Percentiles rank a stretch among this genome's conserved stretches.
phyloP scores from a whole-genome alignment of 129 eudicot species.

The Pseudognaphalium luteoalbum region DNA sequence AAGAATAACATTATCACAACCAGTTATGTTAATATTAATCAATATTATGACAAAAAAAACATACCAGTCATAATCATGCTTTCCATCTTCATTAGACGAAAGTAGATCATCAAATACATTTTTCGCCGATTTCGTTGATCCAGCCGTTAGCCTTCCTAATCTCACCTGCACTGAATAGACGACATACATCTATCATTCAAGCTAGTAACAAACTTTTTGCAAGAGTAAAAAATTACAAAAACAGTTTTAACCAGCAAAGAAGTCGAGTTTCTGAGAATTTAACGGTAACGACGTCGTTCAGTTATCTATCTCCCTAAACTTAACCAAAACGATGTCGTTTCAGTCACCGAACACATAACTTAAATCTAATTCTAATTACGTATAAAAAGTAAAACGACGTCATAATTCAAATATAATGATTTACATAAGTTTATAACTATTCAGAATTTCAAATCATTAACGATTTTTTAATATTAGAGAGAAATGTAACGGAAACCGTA shows the following conservation, averaged over 20 bases:
- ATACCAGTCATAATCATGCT: constrained; percentile 19
- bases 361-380: no score
- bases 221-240: background rate
- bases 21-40: background rate
- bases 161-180: constrained; percentile 45
- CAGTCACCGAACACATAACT: no score
- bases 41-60: background rate
- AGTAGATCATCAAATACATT: constrained; percentile 71
- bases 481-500: background rate
- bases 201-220: background rate
- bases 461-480: background rate
- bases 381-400: no score
- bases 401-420: background rate
- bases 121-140: constrained; percentile 56
- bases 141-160: constrained; percentile 72
- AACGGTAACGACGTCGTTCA: background rate
- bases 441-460: no score
- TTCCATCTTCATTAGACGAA: constrained; percentile 67
- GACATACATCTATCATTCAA: background rate
- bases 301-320: background rate
- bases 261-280: background rate
- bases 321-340: background rate
- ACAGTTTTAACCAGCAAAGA: background rate
- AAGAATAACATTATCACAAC: background rate
- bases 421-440: no score